Percentiles rank a stretch among this genome's conserved stretches.
These are phyloP conservation scores for Cetradonia linearis DNA, from an alignment of 495 filamentous ascomycete genomes.

Conservation along the genomic window DNA sequence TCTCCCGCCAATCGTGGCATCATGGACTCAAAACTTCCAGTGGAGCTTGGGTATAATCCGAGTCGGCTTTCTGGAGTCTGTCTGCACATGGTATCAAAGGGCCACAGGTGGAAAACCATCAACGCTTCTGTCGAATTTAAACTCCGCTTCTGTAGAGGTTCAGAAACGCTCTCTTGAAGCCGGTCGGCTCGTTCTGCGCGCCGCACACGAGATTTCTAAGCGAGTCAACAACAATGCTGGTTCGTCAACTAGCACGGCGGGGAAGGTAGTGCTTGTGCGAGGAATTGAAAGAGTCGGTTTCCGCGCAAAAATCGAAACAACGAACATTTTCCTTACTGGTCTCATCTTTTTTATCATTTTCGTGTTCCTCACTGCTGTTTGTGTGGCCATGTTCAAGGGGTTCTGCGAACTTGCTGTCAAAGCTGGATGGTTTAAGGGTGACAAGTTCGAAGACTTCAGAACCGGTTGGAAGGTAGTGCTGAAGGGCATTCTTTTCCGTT, in stretches of 20 bases:
- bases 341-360: slow-evolving; percentile 84
- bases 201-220: slow-evolving; percentile 40
- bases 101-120: slow-evolving; percentile 83
- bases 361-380: slow-evolving; percentile 57
- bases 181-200: slow-evolving; percentile 35
- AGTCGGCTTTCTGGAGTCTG: slow-evolving; percentile 74
- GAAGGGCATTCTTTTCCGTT: slow-evolving; percentile 84
- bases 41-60: slow-evolving; percentile 98
- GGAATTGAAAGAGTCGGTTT: slow-evolving; percentile 91
- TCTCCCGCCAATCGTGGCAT: slow-evolving; percentile 78
- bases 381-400: slow-evolving; percentile 70
- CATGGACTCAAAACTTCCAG: slow-evolving; percentile 97
- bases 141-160: slow-evolving; percentile 71
- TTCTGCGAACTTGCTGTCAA: slow-evolving; percentile 63
- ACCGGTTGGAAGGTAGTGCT: slow-evolving; percentile 80
- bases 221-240: slow-evolving; percentile 36
- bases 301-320: slow-evolving; percentile 70
- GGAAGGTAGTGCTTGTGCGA: slow-evolving; percentile 56
- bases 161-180: slow-evolving; percentile 52
- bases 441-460: slow-evolving; percentile 90
- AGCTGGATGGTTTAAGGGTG: slow-evolving; percentile 66
- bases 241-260: slow-evolving; percentile 33
- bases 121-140: slow-evolving; percentile 62
- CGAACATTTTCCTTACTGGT: slow-evolving; percentile 91
- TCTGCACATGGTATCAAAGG: slow-evolving; percentile 94